Percentiles rank a stretch among this genome's conserved stretches.
Conservation (phyloP, 352 stramenopile species). For the Blastocystis sp. region DNA sequence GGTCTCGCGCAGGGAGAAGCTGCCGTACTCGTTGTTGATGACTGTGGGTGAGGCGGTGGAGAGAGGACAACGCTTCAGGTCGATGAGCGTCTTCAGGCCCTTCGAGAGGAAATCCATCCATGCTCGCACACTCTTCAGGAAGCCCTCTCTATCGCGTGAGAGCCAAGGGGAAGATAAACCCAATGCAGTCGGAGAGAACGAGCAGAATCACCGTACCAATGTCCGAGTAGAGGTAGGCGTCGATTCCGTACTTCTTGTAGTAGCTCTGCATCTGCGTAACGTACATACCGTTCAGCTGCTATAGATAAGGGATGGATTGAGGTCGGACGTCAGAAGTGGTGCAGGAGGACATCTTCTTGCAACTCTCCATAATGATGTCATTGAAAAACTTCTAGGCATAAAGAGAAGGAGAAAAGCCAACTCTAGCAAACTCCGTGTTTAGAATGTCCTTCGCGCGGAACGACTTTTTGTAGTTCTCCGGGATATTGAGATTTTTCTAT, state of each 20-base stretch:
- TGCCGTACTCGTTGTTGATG: constrained; percentile 45
- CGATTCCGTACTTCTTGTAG: constrained; percentile 48
- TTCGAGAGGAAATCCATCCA: constrained; percentile 61
- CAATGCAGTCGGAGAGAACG: constrained; percentile 59
- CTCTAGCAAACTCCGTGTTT: constrained; percentile 54
- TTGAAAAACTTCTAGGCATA: constrained; percentile 59
- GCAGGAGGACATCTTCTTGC: constrained; percentile 13
- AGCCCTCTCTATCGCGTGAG: constrained; percentile 2
- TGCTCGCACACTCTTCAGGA: constrained; percentile 13
- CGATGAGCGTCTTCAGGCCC: constrained; percentile 33
- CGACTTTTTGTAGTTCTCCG: background rate
- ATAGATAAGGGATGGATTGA: background rate
- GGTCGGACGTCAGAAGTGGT: background rate
- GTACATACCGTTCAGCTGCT: constrained; percentile 32
- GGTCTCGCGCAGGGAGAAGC: constrained; percentile 55
- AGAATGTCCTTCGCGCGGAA: constrained; percentile 54
- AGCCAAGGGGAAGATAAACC: background rate
- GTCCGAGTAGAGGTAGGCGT: constrained; percentile 55
- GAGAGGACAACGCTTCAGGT: constrained; percentile 49
- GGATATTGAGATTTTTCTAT: constrained; percentile 61
- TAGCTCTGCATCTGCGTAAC: background rate
- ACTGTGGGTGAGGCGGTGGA: background rate
- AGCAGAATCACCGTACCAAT: constrained; percentile 60
- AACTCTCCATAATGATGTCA: constrained; percentile 32
- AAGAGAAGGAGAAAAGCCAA: background rate